A percentile compares a stretch with the other conserved stretches of the same genome.
Conservation (phyloP, 1,139 yeast genomes). For the Protomyces gravidus region DNA sequence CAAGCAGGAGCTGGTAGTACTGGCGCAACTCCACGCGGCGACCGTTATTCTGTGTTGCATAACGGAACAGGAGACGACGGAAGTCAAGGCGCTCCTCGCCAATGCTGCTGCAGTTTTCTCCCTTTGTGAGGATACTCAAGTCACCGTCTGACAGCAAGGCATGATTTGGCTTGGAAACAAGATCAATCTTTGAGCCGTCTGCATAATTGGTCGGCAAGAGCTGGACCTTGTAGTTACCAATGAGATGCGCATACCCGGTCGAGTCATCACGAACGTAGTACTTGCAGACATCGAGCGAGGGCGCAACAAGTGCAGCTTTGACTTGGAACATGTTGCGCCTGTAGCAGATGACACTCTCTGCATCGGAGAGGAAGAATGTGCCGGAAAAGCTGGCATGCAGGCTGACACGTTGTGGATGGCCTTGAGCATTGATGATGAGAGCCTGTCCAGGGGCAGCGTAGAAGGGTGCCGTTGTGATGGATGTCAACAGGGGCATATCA, state of each 20-base stretch:
- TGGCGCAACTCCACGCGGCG: neutral
- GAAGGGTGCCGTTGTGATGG: neutral
- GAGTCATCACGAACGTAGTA: neutral
- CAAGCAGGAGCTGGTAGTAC: neutral
- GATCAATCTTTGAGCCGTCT: neutral
- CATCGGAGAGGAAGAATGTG: neutral
- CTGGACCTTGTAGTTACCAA: neutral
- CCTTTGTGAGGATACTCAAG: neutral
- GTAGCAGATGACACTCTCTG: slow-evolving; percentile 1
- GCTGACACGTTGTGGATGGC: neutral
- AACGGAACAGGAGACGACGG: neutral
- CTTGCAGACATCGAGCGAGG: neutral
- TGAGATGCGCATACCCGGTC: neutral
- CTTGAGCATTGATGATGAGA: slow-evolving; percentile 2
- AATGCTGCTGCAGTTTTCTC: neutral
- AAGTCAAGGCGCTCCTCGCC: neutral
- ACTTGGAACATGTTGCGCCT: neutral
- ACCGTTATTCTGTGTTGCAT: neutral
- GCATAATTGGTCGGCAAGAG: neutral
- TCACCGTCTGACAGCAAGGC: neutral
- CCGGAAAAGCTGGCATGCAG: neutral
- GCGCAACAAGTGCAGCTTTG: neutral
- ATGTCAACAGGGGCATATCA: neutral
- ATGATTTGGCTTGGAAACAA: neutral
- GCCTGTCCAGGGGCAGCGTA: neutral